phyloP scores from a whole-genome alignment of 805 yeast genomes.

The Ogataea haglerorum region DNA sequence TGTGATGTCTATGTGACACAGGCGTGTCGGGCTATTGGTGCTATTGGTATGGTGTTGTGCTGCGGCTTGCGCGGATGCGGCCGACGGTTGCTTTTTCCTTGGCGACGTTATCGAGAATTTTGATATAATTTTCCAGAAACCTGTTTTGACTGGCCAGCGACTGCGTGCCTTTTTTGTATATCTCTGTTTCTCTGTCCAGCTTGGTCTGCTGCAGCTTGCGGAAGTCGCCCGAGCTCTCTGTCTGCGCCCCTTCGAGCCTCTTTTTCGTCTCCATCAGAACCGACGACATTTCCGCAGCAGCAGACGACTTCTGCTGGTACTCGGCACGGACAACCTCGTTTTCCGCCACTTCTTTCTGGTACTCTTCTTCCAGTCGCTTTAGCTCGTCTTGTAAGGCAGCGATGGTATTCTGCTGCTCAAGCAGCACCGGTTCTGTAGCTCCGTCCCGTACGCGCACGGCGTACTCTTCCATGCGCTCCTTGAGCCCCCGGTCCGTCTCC shows the following conservation, averaged over 20 bases:
- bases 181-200: slow-evolving; percentile 16
- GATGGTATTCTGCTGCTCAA: slow-evolving; percentile 2
- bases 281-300: slow-evolving; percentile 44
- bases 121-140: slow-evolving; percentile 26
- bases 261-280: slow-evolving; percentile 24
- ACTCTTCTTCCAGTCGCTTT: slow-evolving; percentile 12
- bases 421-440: slow-evolving; percentile 11
- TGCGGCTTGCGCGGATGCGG: slow-evolving; percentile 23
- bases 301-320: slow-evolving; percentile 45
- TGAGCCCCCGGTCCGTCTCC: slow-evolving; percentile 9
- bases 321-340: slow-evolving; percentile 34
- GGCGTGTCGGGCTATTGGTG: neutral
- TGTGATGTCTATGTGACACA: slow-evolving; percentile 6
- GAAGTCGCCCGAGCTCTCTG: slow-evolving; percentile 35
- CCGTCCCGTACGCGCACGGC: neutral
- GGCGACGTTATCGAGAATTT: slow-evolving; percentile 21
- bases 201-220: slow-evolving; percentile 23
- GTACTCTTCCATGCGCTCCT: slow-evolving; percentile 13
- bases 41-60: slow-evolving; percentile 24
- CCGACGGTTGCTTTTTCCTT: slow-evolving; percentile 24
- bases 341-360: slow-evolving; percentile 15
- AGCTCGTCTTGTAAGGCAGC: slow-evolving; percentile 10
- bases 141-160: slow-evolving; percentile 18
- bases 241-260: slow-evolving; percentile 25
- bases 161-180: slow-evolving; percentile 5